Evolutionary conservation across 2,329 filamentous ascomycete species (phyloP).

Genomic region (Pseudocercospora fuligena): DNA sequence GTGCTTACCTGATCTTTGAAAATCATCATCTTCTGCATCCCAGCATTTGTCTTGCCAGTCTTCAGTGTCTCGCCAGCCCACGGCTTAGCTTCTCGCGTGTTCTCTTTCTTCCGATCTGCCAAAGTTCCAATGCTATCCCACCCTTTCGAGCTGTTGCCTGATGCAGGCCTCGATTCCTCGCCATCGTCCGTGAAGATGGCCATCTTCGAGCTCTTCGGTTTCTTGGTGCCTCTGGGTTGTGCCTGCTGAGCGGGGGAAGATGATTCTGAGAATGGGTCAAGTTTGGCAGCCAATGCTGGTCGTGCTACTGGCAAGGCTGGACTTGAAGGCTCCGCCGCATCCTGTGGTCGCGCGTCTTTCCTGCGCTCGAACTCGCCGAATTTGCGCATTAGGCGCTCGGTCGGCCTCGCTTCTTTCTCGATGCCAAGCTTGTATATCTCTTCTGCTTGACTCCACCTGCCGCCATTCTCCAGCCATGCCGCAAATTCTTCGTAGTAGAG

Average conservation of each 20-base stretch:
- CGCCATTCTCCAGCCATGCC: slow-evolving; percentile 83
- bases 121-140: slow-evolving; percentile 93
- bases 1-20: slow-evolving; percentile 94
- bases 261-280: slow-evolving; percentile 74
- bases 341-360: slow-evolving; percentile 68
- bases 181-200: slow-evolving; percentile 82
- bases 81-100: slow-evolving; percentile 80
- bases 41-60: slow-evolving; percentile 79
- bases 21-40: slow-evolving; percentile 80
- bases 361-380: slow-evolving; percentile 89
- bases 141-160: slow-evolving; percentile 67
- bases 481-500: slow-evolving; percentile 98
- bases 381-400: slow-evolving; percentile 81
- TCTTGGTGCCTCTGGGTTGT: slow-evolving; percentile 58
- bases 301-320: slow-evolving; percentile 84
- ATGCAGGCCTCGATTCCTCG: slow-evolving; percentile 54
- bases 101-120: slow-evolving; percentile 91
- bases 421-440: slow-evolving; percentile 92
- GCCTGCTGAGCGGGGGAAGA: slow-evolving; percentile 69
- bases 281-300: slow-evolving; percentile 70
- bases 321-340: slow-evolving; percentile 70
- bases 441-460: slow-evolving; percentile 86
- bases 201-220: slow-evolving; percentile 78
- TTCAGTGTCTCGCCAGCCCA: slow-evolving; percentile 93
- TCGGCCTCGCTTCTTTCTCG: slow-evolving; percentile 82